Evolutionary conservation across 2,329 filamentous ascomycete genomes (phyloP).

Genomic region (Diaporthe australafricana): DNA sequence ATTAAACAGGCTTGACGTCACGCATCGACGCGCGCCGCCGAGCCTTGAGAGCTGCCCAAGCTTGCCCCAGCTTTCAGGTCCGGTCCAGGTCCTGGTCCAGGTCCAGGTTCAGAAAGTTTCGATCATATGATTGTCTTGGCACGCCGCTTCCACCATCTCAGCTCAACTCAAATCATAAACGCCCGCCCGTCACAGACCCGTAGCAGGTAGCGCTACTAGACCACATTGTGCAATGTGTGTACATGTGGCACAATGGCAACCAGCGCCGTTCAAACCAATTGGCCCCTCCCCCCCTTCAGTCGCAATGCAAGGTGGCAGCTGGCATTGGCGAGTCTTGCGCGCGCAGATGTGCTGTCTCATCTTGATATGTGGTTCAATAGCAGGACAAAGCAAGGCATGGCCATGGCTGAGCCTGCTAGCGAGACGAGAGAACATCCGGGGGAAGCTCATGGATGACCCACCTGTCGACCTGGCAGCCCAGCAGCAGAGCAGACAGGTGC

Average conservation of each 20-base stretch:
- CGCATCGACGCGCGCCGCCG: conserved; percentile 8
- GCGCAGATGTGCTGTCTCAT: background rate
- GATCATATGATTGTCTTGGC: conserved; percentile 26
- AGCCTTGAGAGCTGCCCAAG: background rate
- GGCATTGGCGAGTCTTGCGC: conserved; percentile 5
- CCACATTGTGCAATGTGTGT: too few relatives aligned
- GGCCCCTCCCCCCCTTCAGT: background rate
- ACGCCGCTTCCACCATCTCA: conserved; percentile 8
- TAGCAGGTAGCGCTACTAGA: too few relatives aligned
- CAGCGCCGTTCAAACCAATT: background rate
- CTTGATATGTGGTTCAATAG: conserved; percentile 4
- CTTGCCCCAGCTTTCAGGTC: background rate
- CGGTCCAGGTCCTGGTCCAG: background rate
- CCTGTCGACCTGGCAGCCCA: background rate
- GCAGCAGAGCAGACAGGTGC: background rate
- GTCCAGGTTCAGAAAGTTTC: background rate
- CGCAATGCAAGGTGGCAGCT: conserved; percentile 8
- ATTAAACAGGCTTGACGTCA: conserved; percentile 30
- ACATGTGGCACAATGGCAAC: too few relatives aligned
- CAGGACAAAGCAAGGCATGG: conserved; percentile 21
- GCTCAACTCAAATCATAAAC: background rate
- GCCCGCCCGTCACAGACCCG: background rate
- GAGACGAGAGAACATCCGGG: background rate
- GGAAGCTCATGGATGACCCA: conserved; percentile 3
- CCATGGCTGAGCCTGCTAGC: conserved; percentile 5